phyloP scores from a whole-genome alignment of 169 alveolate genomes.

The Plasmodium cynomolgi region DNA sequence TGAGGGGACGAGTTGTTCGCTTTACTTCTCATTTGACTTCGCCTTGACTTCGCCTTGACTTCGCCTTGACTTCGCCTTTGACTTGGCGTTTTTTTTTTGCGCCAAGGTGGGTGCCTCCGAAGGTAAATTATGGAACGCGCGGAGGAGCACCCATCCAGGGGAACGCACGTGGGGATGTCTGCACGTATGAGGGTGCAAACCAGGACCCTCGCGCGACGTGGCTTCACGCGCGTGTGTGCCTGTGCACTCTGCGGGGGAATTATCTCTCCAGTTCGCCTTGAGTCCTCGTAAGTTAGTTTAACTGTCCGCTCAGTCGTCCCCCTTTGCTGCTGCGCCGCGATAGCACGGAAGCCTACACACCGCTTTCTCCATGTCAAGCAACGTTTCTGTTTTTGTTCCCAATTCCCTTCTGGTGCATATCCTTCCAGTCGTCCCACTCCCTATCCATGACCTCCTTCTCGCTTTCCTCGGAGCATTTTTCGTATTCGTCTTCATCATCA shows the following conservation, averaged over 20 bases:
- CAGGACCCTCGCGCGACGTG: no score
- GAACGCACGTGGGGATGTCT: not conserved
- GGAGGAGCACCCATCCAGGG: not conserved
- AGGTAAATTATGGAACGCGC: not conserved
- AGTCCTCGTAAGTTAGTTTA: no score
- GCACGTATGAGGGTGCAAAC: not conserved
- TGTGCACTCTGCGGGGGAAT: no score
- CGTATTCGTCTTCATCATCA: constrained; percentile 28
- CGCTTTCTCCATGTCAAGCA: not conserved
- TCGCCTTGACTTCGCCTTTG: not conserved
- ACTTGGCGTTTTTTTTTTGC: not conserved
- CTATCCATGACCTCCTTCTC: constrained; percentile 30
- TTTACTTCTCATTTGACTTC: not conserved
- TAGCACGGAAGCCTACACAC: not conserved
- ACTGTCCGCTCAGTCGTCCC: no score
- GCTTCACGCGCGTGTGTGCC: no score
- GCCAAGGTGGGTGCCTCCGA: not conserved
- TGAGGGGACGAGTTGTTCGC: not conserved
- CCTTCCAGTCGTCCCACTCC: constrained; percentile 71
- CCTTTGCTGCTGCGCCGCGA: no score
- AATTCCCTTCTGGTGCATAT: constrained; percentile 59
- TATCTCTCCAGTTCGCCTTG: no score
- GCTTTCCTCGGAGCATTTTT: constrained; percentile 12
- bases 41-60: no score
- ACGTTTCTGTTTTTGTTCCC: constrained; percentile 61